phyloP scores from a whole-genome alignment of 2,329 filamentous ascomycete species.

The Didymella glomerata region DNA sequence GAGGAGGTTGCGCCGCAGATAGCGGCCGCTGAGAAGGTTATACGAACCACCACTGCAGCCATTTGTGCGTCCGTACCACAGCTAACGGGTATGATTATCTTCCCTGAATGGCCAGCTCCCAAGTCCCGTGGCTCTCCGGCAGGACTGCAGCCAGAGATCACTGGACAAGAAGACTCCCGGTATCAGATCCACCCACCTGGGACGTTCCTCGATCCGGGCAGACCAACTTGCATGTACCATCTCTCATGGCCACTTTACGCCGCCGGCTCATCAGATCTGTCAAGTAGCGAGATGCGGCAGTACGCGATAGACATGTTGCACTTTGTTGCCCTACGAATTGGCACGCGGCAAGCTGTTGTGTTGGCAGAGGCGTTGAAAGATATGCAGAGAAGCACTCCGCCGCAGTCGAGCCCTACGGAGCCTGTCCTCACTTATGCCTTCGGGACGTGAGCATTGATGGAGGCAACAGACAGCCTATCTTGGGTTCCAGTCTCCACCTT shows the following conservation, averaged over 20 bases:
- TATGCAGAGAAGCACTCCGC: background rate
- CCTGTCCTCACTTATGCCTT: background rate
- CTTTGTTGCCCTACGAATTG: slow-evolving; percentile 36
- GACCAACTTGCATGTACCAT: slow-evolving; percentile 37
- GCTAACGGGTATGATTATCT: slow-evolving; percentile 41
- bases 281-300: slow-evolving; percentile 26
- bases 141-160: background rate
- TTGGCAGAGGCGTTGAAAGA: slow-evolving; percentile 14
- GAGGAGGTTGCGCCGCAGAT: slow-evolving; percentile 22
- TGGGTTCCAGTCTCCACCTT: background rate
- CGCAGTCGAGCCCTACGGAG: background rate
- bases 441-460: background rate
- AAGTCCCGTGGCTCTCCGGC: background rate
- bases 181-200: slow-evolving; percentile 32
- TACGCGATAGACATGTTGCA: slow-evolving; percentile 37
- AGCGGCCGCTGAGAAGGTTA: slow-evolving; percentile 23
- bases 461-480: background rate
- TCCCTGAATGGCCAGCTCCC: slow-evolving; percentile 22
- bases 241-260: slow-evolving; percentile 42
- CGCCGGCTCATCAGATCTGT: slow-evolving; percentile 25
- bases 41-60: slow-evolving; percentile 21
- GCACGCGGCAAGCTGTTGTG: slow-evolving; percentile 35
- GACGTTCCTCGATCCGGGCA: slow-evolving; percentile 32
- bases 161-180: slow-evolving; percentile 2
- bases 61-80: slow-evolving; percentile 42